Evolutionary conservation across 768 basidiomycete genomes (phyloP), one percentile per base, ranked within the genome.

Genomic region (Jaapia argillacea): DNA sequence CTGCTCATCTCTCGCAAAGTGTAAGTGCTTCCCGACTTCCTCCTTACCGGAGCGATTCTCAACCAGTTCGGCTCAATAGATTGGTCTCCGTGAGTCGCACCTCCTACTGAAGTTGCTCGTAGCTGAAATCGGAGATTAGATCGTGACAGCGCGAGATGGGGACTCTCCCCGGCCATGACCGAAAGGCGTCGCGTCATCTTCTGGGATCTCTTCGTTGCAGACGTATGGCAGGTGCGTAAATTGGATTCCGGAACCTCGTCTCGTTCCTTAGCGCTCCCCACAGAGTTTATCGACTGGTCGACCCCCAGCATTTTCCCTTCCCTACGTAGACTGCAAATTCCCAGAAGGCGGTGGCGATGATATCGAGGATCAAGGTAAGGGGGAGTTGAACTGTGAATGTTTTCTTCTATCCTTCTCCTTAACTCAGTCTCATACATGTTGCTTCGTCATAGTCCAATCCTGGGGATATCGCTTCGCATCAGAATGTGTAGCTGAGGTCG

Each of bases 201-300:
- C 61, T 88, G 85, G 85, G 81, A 86, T 54, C 65, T 85, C 6
- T 86, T 84, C 49, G 68, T 80, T 16, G 76, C 78, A 0, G 85
- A 87, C 50, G 65, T 72, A 3, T 86, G 79, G 79, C 67, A 74
- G 62, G 82, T 82, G 48, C 26, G 70, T 59, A 13, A 2, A 18
- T 14, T 40, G 24, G 41, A 27, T 37, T 10, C 24, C 24, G 22
- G 28, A 10, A 33, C 10, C 10, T 10, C 10, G 28, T 16, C 14
- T 16, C 22, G 39, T 14, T 38, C 22, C 28, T 14, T 42, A 48
- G 20, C 21, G 24, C 5, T 24, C 39, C 10, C 42, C 27, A 2
- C 55, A 86, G 83, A 76, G 80, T 51, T 64, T 87, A 7, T 73
- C 73, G 43, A 81, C 77, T 0, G 84, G 84, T 7, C 71, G 84